Evolutionary conservation across 768 basidiomycete species (phyloP), one percentile per base, ranked within the genome.

Genomic region (Nevesoporus exiguus): DNA sequence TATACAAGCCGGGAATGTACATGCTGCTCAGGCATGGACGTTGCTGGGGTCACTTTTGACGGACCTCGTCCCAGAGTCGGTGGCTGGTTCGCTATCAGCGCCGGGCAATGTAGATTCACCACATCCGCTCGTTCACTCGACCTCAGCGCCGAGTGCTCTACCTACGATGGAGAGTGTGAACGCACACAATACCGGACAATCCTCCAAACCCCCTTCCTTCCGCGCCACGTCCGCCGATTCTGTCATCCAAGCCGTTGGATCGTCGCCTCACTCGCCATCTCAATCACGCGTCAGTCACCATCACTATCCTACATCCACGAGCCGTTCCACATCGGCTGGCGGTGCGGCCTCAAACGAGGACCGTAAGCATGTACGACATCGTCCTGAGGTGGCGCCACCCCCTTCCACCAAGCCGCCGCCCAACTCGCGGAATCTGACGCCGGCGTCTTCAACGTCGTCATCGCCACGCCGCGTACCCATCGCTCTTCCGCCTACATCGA

Each of bases 1-100:
- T 7, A 66, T 81, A n/a, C 71, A 80, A 51, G 83, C 75, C 9
- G 82, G 82, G 21, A 78, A 81, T 54, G 63, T 74, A 25, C 72
- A 78, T 5, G 79, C 80, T 3, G 84, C 83, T 1, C 85, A 89
- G 60, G 75, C 76, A 3, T 93, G 90, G 90, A 59, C 81, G 9
- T 68, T 92, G 2, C 67, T 93, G 19, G 77, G 74, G 13, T 81
- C 82, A 15, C 75, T 84, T 3, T 68, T 90, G 19, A 72, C 73
- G 0, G 76, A 84, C 48, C 66, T 81, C 44, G 57, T 78, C 17
- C 81, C 80, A 8, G 66, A 70, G 41, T 66, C 65, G 5, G 56
- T 56, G 39, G 66, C 39, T 42, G 67, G 57, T 52, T 73, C 52
- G 54, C 66, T 56, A 45, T 71, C 50, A 41, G 54, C 57, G 3